phyloP scores from a whole-genome alignment of 805 yeast genomes.

The Wickerhamomyces chambardii region DNA sequence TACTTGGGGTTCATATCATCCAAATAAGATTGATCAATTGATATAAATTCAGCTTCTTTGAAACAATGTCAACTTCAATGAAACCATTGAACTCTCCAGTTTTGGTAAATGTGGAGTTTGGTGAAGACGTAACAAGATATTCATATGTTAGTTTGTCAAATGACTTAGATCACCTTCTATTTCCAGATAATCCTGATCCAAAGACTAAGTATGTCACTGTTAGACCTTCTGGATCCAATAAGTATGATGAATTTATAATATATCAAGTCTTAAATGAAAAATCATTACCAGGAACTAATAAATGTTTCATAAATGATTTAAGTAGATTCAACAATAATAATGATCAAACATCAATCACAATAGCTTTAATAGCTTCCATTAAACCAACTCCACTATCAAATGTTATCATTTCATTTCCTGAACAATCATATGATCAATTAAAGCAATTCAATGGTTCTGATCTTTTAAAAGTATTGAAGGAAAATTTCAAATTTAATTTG shows the following conservation, averaged over 20 bases:
- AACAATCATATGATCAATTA: constrained; percentile 9
- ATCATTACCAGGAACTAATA: constrained; percentile 4
- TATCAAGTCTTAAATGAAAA: constrained; percentile 3
- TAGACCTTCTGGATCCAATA: constrained; percentile 10
- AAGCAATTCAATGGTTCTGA: constrained; percentile 8
- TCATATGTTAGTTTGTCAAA: constrained; percentile 1
- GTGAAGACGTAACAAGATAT: neutral
- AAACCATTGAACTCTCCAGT: no score
- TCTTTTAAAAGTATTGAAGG: constrained; percentile 5
- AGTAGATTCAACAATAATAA: constrained; percentile 7
- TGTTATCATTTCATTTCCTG: constrained; percentile 14
- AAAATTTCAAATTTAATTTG: constrained; percentile 4
- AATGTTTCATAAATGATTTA: constrained; percentile 2
- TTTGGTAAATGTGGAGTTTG: neutral
- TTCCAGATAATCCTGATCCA: neutral
- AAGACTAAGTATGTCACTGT: constrained; percentile 6
- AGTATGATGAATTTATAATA: constrained; percentile 2
- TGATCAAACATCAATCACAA: constrained; percentile 9
- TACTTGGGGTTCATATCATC: no score
- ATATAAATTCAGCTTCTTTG: no score
- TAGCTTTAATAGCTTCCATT: constrained; percentile 8
- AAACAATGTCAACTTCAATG: no score
- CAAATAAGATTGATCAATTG: no score
- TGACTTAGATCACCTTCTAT: constrained; percentile 1
- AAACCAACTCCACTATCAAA: constrained; percentile 8